Percentiles rank a stretch among this genome's conserved stretches.
These are phyloP conservation scores for Tuber borchii DNA, from an alignment of 495 filamentous ascomycete species.

Conservation along the genomic window DNA sequence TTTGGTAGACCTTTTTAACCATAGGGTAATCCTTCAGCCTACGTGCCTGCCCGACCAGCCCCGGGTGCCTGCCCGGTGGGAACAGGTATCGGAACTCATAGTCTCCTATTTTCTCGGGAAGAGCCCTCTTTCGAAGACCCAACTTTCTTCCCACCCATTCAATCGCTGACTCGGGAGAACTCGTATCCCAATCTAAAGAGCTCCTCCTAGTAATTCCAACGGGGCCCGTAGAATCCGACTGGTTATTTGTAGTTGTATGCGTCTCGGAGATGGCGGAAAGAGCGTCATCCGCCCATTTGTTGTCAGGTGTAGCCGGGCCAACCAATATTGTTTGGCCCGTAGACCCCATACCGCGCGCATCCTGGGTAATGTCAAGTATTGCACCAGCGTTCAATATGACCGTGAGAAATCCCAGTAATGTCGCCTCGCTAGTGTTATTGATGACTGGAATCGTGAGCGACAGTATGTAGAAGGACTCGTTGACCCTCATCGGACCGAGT, in stretches of 20 bases:
- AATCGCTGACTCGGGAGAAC: constrained; percentile 7
- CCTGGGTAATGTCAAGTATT: constrained; percentile 53
- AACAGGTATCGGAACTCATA: constrained; percentile 36
- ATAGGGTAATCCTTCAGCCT: constrained; percentile 30
- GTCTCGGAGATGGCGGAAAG: constrained; percentile 17
- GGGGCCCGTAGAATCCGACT: not conserved
- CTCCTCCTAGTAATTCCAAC: constrained; percentile 13
- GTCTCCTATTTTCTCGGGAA: constrained; percentile 18
- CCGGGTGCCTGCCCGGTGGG: constrained; percentile 27
- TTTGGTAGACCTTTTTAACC: constrained; percentile 28
- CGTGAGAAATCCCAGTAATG: constrained; percentile 53
- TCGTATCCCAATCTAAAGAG: not conserved
- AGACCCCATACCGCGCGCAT: constrained; percentile 52
- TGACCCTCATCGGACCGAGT: constrained; percentile 53
- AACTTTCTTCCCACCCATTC: constrained; percentile 26
- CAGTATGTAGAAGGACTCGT: constrained; percentile 52
- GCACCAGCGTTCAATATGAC: constrained; percentile 52
- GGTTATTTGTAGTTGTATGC: constrained; percentile 7
- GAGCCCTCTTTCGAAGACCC: constrained; percentile 17
- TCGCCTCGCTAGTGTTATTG: constrained; percentile 53
- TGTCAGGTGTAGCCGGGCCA: constrained; percentile 50
- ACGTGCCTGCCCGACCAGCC: constrained; percentile 26
- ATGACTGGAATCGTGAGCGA: constrained; percentile 60
- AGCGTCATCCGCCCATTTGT: constrained; percentile 43
- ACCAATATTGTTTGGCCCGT: constrained; percentile 55